Evolutionary conservation across 2,329 filamentous ascomycete species (phyloP), one percentile per base, ranked within the genome.

Genomic region (Fusarium xylarioides): DNA sequence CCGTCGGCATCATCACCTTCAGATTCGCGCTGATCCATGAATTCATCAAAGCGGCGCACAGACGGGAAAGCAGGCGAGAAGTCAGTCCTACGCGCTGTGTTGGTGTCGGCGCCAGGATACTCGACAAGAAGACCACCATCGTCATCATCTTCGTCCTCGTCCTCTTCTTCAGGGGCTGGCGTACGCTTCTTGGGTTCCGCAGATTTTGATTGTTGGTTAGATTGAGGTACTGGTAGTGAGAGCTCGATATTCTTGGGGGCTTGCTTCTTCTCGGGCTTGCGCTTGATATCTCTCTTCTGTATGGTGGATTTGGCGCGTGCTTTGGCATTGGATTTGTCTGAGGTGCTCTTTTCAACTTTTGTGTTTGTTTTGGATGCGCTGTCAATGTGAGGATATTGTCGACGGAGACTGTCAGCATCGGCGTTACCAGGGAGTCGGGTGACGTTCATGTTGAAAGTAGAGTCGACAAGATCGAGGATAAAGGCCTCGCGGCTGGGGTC

Each of bases 401-500:
- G 87, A 53, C 89, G 87, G 44, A 97, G 85, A 76, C 87, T 89
- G 35, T 89, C 88, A 59, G 87, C 82, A 74, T 93, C 89, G 60
- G 86, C 84, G 76, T 92, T 91, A 73, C 86, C 88, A 5, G 92
- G 93, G 19, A 90, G 90, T 62, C 88, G 90, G 58, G 89, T 90
- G 60, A 97, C 83, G 81, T 97, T 98, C 91, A 97, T 95, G 78
- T 94, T 91, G 82, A 97, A 92, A 43, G 91, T 91, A n/a, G 91
- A 92, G 79, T 94, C 90, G 61, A 98, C 85, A 57, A 90, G 91
- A 83, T 98, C 94, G 61, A 98, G 87, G 34, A 96, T 90, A 74
- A 96, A 96, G 63, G 88, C 91, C 78, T 95, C 90, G 58, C 90
- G 90, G 23, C 86, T 85, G 14, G 91, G 87, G 81, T 97, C 93